Percentiles rank a stretch among this genome's conserved stretches.
phyloP scores from a whole-genome alignment of 2,329 filamentous ascomycete species.

The Fusarium sp. region DNA sequence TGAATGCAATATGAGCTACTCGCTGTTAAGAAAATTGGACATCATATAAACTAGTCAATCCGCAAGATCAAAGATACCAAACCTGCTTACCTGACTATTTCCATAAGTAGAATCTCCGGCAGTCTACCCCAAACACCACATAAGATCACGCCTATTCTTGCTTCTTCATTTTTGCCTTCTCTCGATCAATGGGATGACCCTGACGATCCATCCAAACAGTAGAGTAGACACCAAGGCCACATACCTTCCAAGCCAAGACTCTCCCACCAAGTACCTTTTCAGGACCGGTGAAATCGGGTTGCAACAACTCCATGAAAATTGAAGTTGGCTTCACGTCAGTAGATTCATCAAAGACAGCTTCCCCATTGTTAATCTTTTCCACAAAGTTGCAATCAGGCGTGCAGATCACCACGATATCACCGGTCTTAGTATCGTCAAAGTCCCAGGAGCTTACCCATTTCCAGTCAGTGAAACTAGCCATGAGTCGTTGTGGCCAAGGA shows the following conservation, averaged over 20 bases:
- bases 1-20: too few species aligned
- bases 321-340: neutral
- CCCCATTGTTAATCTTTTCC: neutral
- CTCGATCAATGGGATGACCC: neutral
- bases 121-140: too few species aligned
- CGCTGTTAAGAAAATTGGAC: too few species aligned
- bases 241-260: neutral
- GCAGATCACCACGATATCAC: neutral
- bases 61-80: too few species aligned
- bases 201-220: neutral
- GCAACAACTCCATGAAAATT: fast-evolving
- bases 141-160: too few species aligned
- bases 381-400: neutral
- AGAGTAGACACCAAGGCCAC: neutral
- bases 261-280: neutral
- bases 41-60: too few species aligned
- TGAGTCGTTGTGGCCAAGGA: too few species aligned
- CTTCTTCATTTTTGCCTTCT: too few species aligned
- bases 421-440: fast-evolving
- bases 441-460: too few species aligned
- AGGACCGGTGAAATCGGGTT: neutral
- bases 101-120: too few species aligned
- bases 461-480: neutral
- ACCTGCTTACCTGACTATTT: too few species aligned
- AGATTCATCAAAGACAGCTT: neutral